Conservation (phyloP, 768 basidiomycete genomes). For the Auriscalpium vulgare region DNA sequence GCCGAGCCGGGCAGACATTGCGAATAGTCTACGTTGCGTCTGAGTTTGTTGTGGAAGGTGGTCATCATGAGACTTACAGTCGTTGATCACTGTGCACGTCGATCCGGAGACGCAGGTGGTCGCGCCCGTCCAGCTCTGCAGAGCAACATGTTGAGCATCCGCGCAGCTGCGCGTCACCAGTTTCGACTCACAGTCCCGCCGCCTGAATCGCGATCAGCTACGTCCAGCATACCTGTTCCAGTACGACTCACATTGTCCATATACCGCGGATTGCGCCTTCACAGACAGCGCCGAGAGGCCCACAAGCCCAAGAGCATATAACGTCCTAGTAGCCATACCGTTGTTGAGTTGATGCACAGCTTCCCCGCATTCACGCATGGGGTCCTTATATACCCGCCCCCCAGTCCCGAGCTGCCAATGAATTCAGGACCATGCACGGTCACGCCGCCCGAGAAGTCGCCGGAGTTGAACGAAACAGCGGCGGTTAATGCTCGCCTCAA, state of each 20-base stretch:
- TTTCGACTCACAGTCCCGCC: conserved; percentile 15
- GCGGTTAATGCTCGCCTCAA: conserved; percentile 13
- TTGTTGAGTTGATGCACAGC: neutral
- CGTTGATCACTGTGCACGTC: conserved; percentile 23
- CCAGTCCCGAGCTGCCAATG: too few relatives aligned
- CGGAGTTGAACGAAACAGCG: neutral
- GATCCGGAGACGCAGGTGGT: conserved; percentile 28
- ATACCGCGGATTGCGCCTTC: conserved; percentile 8
- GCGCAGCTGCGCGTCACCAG: neutral
- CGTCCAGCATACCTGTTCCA: too few relatives aligned
- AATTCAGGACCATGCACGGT: neutral
- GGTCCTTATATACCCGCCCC: too few relatives aligned
- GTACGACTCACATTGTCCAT: conserved; percentile 12
- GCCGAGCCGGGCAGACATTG: conserved; percentile 23
- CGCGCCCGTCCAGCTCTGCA: conserved; percentile 27
- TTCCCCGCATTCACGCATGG: neutral
- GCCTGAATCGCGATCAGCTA: conserved; percentile 1
- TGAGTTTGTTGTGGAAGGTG: neutral
- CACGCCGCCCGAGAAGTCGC: neutral
- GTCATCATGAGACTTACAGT: conserved; percentile 19
- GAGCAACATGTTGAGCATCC: neutral
- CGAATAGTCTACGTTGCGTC: conserved; percentile 21
- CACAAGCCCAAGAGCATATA: conserved; percentile 8
- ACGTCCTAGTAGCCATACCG: conserved; percentile 6
- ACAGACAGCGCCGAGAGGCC: conserved; percentile 9